phyloP scores from a whole-genome alignment of 1,284 basidiomycete species.

The Lignosus rhinocerotis region DNA sequence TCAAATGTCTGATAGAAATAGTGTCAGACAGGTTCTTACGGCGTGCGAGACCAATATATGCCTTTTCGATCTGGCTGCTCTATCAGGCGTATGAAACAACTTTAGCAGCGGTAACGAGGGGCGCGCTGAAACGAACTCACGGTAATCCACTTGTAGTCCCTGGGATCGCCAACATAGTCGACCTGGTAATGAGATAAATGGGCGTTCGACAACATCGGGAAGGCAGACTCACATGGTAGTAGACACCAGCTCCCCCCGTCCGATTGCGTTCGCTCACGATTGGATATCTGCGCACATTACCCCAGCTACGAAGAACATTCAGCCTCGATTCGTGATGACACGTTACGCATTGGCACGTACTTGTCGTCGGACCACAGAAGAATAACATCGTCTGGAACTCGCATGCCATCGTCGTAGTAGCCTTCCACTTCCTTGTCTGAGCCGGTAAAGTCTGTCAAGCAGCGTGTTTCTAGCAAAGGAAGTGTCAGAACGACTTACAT shows the following conservation, averaged over 20 bases:
- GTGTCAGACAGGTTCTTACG: too few species aligned
- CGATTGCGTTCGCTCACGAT: constrained; percentile 51
- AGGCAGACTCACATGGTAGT: constrained; percentile 56
- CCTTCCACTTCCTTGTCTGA: constrained; percentile 67
- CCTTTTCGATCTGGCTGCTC: constrained; percentile 32
- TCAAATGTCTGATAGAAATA: constrained; percentile 46
- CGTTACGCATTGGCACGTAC: constrained; percentile 32
- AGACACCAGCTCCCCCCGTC: constrained; percentile 66
- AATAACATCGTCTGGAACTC: constrained; percentile 55
- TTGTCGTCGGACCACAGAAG: constrained; percentile 66
- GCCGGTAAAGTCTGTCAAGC: too few species aligned
- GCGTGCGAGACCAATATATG: neutral
- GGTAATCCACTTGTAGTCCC: constrained; percentile 64
- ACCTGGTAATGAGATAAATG: neutral
- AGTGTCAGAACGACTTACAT: constrained; percentile 39
- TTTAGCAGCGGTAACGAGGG: neutral
- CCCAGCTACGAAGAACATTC: constrained; percentile 43
- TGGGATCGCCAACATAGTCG: constrained; percentile 50
- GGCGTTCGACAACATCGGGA: too few species aligned
- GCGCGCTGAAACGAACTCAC: constrained; percentile 30
- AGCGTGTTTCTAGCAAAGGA: neutral
- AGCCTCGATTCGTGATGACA: neutral
- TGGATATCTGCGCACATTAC: constrained; percentile 61
- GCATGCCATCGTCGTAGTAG: constrained; percentile 64
- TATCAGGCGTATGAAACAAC: neutral